Base-by-base conservation (phyloP, 2,329 filamentous ascomycete species). In the Cercospora nicotianae region DNA sequence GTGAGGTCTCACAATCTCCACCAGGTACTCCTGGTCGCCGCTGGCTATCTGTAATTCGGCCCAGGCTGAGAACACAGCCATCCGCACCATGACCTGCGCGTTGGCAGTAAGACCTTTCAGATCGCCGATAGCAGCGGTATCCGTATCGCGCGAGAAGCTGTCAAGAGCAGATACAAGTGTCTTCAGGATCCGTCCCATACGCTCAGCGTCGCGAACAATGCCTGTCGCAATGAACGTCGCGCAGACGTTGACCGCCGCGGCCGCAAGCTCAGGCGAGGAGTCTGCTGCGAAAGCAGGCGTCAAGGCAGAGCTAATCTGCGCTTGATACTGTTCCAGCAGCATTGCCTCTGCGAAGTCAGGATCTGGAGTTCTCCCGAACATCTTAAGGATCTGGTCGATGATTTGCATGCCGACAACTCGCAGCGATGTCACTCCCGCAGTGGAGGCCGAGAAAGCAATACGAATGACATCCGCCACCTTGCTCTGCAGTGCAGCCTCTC, bases 111-210 rank as follows among this genome's bases (percentile, higher is more conserved):
- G 87, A 0, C 92, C 93, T 79, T 92, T 93, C 5, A 99, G 84
- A 73, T 99, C 96, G 16, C 95, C 95, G 76, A 99, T 98, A 23
- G 92, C 89, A 0, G 91, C 92, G 53, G 90, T 91, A 74, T 96
- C 91, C 0, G 87, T 85, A 69, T 96, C 92, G 57, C 81, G 83
- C 2, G 92, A 92, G 76, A 98, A 97, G 79, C 94, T 97, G 75
- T 98, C 94, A 1, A 99, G 85, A 0, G 94, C 94, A 53, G 90
- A 90, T 5, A 97, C 92, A 2, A 99, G 85, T 0, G 96, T 91
- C 81, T 97, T 98, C 66, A 99, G 86, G 63, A 99, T 99, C 66
- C 95, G 90, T 23, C 95, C 95, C 95, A 99, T 99, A n/a, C 95
- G 89, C 73, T 99, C 96, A 8, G 98, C 89, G 79, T 98, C 95